Evolutionary conservation across 208 protist species (phyloP).

Genomic region (Trichomonas vaginalis): DNA sequence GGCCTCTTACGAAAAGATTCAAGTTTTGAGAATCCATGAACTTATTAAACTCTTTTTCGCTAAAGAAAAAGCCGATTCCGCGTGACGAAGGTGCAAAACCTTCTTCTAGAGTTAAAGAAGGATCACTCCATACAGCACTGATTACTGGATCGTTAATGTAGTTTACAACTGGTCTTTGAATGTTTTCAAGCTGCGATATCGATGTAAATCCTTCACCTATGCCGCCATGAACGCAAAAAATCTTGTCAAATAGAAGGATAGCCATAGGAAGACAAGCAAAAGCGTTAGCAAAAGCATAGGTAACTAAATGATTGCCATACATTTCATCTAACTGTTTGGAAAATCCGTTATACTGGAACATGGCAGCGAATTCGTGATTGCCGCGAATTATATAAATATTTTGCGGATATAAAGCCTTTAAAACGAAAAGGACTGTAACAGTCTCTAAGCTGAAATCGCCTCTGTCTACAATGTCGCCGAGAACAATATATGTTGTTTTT

Average conservation of each 20-base stretch:
- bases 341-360: constrained; percentile 72
- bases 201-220: not conserved
- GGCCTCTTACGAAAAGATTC: not conserved
- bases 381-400: constrained; percentile 65
- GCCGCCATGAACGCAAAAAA: not conserved
- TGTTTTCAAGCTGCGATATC: not conserved
- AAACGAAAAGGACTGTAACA: not conserved
- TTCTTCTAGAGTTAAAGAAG: not conserved
- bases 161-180: not conserved
- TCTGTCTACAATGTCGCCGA: not conserved
- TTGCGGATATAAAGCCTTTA: constrained; percentile 49
- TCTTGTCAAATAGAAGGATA: constrained; percentile 37
- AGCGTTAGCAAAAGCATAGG: constrained; percentile 57
- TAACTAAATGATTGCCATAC: constrained; percentile 61
- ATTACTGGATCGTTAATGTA: not conserved
- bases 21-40: not conserved
- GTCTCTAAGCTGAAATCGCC: not conserved
- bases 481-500: not conserved
- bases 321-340: constrained; percentile 64
- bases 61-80: not conserved
- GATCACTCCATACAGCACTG: not conserved
- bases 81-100: not conserved
- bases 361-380: constrained; percentile 72
- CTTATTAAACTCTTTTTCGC: not conserved
- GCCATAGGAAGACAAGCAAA: constrained; percentile 63